Percentiles rank a stretch among this genome's conserved stretches.
phyloP scores from a whole-genome alignment of 164 flowering plant genomes.

The Brasenia schreberi region DNA sequence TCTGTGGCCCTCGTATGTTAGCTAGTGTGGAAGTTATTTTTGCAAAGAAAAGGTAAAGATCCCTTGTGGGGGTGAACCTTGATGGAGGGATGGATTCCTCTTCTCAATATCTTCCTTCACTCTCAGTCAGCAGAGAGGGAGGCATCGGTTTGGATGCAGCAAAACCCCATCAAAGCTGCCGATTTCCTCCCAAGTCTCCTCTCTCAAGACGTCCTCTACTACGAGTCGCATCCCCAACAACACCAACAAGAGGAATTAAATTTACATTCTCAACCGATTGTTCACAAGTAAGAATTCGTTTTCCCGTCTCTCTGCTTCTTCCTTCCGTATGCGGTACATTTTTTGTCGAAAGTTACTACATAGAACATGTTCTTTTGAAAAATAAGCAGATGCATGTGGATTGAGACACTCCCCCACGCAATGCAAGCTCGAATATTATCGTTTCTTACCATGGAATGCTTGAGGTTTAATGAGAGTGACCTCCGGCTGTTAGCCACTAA shows the following conservation, averaged over 20 bases:
- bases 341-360: background rate
- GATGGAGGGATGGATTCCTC: conserved; percentile 52
- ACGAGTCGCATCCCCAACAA: conserved; percentile 13
- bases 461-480: conserved; percentile 28
- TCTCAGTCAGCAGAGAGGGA: conserved; percentile 51
- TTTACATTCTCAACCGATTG: background rate
- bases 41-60: no score
- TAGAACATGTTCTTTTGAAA: background rate
- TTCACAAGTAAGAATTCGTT: background rate
- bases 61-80: no score
- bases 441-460: conserved; percentile 36
- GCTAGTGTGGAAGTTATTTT: no score
- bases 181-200: conserved; percentile 46
- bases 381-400: conserved; percentile 37
- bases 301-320: background rate
- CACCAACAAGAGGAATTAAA: conserved; percentile 21
- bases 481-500: conserved; percentile 28
- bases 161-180: conserved; percentile 23
- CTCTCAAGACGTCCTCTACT: conserved; percentile 13
- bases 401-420: conserved; percentile 46
- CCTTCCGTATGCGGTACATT: background rate
- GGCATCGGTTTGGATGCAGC: conserved; percentile 54
- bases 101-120: conserved; percentile 55
- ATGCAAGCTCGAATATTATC: conserved; percentile 55
- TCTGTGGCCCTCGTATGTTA: no score